Conservation (phyloP, 1,139 yeast genomes). For the Pichia sp. region DNA sequence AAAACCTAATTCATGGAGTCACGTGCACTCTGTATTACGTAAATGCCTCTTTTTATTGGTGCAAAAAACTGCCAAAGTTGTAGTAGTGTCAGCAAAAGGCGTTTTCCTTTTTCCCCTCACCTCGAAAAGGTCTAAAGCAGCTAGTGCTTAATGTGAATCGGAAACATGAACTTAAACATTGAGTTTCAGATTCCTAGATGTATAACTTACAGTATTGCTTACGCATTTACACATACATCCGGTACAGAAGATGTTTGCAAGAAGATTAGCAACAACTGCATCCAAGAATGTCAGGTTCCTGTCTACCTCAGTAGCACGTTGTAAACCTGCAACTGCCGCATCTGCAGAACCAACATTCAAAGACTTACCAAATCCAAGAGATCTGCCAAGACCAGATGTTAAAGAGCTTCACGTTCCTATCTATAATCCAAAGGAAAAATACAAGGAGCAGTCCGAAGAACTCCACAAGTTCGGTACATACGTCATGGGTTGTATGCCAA, state of each 20-base stretch:
- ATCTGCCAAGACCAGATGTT: conserved; percentile 29
- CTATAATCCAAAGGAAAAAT: conserved; percentile 75
- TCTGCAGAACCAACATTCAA: conserved; percentile 20
- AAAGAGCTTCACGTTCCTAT: conserved; percentile 52
- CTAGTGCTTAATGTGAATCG: neutral
- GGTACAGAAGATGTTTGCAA: conserved; percentile 13
- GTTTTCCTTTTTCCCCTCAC: conserved; percentile 13
- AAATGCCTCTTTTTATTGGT: neutral
- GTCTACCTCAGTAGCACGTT: conserved; percentile 9
- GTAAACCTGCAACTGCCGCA: conserved; percentile 14
- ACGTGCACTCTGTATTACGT: neutral
- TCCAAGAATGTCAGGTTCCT: conserved; percentile 12
- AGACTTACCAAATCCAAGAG: conserved; percentile 32
- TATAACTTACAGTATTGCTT: too few relatives aligned
- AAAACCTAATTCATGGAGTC: neutral
- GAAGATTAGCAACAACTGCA: conserved; percentile 11
- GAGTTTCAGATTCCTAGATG: neutral
- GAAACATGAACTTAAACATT: neutral
- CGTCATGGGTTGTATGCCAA: conserved; percentile 74
- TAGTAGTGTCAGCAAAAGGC: neutral
- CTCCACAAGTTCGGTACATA: conserved; percentile 81
- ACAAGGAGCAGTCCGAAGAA: conserved; percentile 63
- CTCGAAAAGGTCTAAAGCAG: neutral
- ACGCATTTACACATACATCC: neutral
- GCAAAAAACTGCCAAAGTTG: neutral